Base-by-base conservation (phyloP, 768 basidiomycete species). In the Auricularia sp. region DNA sequence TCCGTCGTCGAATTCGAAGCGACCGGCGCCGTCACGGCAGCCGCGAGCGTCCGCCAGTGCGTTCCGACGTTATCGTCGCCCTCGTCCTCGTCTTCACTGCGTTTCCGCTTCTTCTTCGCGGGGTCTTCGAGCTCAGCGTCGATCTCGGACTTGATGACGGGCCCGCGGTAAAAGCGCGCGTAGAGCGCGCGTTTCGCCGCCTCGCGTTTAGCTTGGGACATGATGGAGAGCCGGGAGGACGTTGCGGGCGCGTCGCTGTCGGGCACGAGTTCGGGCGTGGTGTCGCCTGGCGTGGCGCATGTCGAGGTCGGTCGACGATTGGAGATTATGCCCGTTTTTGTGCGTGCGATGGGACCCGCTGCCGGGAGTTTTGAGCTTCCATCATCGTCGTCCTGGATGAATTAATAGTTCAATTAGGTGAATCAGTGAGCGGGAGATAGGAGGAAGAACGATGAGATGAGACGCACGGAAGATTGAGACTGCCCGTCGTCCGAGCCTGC, bases 101-200 rank as follows among this genome's bases (percentile, higher is more conserved):
- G 56, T 59, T 59, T 59, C 29, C 56, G 56, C 56, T 59, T 59
- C 56, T 33, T 59, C 23, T 62, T 51, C n/a, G 35, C 29, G 4
- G 36, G 62, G 4, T 8, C 51, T 34, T 63, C 43, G 23, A n/a
- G 81, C 82, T 29, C 82, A 7, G 39, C 39, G 12, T 42, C 39
- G 82, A 1, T 82, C 83, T 18, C 91, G 73, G 39, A 51, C 47
- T 51, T 51, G 18, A 72, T 64, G 14, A 87, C 76, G 21, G 89
- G 85, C 0, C 93, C 94, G 29, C 87, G 83, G 70, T 88, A 90
- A 73, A 97, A 96, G 65, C 80, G 80, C 3, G 91, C 79, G 72
- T 97, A 98, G 3, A 98, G 79, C 21, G 79, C 80, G 11, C 83
- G 79, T 66, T 82, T 84, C 0, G 93, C 94, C 10, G 90, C 85